Conservation (phyloP, 768 basidiomycete genomes). For the Lentinula aciculospora region DNA sequence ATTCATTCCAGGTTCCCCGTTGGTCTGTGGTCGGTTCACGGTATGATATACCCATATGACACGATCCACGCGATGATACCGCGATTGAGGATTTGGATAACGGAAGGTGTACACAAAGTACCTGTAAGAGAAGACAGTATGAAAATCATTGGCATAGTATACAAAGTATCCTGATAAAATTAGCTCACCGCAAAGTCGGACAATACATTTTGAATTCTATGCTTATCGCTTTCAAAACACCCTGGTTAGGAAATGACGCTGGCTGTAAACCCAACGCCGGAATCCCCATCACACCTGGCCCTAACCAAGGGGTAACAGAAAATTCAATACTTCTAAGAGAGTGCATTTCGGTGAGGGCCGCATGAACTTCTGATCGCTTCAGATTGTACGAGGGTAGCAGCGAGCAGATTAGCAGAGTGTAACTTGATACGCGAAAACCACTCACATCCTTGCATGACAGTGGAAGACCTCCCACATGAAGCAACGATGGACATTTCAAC, state of each 20-base stretch:
- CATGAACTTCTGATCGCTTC: background rate
- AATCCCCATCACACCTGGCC: background rate
- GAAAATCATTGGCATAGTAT: background rate
- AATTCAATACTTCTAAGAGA: constrained; percentile 1
- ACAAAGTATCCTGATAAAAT: background rate
- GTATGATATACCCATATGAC: background rate
- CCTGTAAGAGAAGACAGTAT: background rate
- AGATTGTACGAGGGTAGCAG: background rate
- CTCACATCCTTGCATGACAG: background rate
- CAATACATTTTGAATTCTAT: constrained; percentile 5
- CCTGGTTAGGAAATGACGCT: background rate
- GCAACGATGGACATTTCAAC: background rate
- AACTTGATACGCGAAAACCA: background rate
- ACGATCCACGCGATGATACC: background rate
- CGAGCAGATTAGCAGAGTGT: background rate
- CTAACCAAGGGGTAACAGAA: background rate
- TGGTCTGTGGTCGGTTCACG: background rate
- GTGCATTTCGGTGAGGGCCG: constrained; percentile 3
- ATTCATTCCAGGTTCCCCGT: background rate
- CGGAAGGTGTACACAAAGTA: background rate
- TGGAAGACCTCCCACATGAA: constrained; percentile 1
- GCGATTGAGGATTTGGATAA: background rate
- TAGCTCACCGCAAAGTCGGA: background rate
- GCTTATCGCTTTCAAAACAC: background rate
- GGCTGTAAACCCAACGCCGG: background rate